These are phyloP conservation scores for Saccharomycopsis fibuligera DNA, from an alignment of 805 yeast genomes.

Conservation along the genomic window DNA sequence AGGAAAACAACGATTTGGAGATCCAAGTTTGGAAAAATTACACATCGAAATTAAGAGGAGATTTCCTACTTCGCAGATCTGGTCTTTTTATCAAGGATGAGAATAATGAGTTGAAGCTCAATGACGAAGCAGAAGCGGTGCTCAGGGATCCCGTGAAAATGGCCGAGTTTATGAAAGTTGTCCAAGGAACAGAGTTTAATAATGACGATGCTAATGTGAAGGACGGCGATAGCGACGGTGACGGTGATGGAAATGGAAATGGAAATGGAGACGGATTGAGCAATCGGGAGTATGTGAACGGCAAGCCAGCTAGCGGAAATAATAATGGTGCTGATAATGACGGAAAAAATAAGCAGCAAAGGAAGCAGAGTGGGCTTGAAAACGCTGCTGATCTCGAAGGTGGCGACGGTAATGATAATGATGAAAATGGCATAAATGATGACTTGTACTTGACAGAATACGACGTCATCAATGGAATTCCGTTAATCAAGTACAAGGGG, in stretches of 20 bases:
- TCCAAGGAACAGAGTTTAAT: conserved; percentile 27
- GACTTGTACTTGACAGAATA: conserved; percentile 73
- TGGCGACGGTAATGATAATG: conserved; percentile 30
- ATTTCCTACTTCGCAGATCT: conserved; percentile 62
- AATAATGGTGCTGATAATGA: background rate
- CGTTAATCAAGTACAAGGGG: conserved; percentile 54
- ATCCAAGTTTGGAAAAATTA: conserved; percentile 77
- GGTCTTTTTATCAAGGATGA: conserved; percentile 42
- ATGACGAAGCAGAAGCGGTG: conserved; percentile 63
- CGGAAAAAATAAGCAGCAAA: background rate
- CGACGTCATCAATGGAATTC: conserved; percentile 76
- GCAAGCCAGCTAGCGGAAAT: background rate
- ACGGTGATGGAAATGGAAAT: conserved; percentile 8
- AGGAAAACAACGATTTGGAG: conserved; percentile 64
- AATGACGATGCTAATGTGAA: conserved; percentile 26
- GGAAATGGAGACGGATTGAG: no score
- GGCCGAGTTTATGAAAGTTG: conserved; percentile 42
- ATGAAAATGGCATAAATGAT: conserved; percentile 44
- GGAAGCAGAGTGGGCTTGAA: background rate
- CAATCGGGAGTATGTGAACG: background rate
- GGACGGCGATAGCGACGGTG: conserved; percentile 24
- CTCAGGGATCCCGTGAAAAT: conserved; percentile 60
- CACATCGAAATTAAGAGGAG: conserved; percentile 74
- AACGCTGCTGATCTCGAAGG: conserved; percentile 7
- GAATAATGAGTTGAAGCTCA: conserved; percentile 43